A percentile compares a stretch with the other conserved stretches of the same genome.
Conservation (phyloP, 2,329 filamentous ascomycete species). For the Fusarium papillatum region DNA sequence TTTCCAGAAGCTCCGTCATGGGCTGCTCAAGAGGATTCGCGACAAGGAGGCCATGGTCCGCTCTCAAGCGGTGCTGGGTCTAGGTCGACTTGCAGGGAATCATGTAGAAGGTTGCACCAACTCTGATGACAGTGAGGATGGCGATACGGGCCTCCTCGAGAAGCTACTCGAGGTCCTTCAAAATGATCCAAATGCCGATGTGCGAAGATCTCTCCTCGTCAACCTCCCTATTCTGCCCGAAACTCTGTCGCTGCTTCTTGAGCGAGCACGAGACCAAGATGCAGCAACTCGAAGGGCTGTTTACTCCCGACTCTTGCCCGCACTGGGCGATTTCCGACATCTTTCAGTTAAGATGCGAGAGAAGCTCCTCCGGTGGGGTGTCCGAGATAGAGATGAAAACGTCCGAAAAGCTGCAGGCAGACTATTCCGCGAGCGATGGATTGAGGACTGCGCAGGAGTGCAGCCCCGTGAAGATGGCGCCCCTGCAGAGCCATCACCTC, state of each 20-base stretch:
- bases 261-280: conserved; percentile 92
- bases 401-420: conserved; percentile 93
- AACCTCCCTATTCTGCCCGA: conserved; percentile 90
- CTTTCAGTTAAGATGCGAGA: conserved; percentile 94
- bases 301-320: conserved; percentile 89
- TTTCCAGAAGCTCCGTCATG: conserved; percentile 85
- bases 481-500: conserved; percentile 68
- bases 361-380: conserved; percentile 94
- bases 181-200: conserved; percentile 95
- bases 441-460: conserved; percentile 89
- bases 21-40: conserved; percentile 85
- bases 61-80: conserved; percentile 90
- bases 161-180: conserved; percentile 91
- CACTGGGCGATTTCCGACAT: conserved; percentile 93
- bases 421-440: conserved; percentile 96
- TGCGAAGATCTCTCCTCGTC: conserved; percentile 87
- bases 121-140: conserved; percentile 79
- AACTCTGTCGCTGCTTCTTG: conserved; percentile 89
- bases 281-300: conserved; percentile 85
- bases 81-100: conserved; percentile 87
- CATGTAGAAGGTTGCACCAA: conserved; percentile 79
- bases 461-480: conserved; percentile 71
- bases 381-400: conserved; percentile 93
- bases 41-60: conserved; percentile 96
- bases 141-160: conserved; percentile 78